A percentile compares a stretch with the other conserved stretches of the same genome.
Conservation (phyloP, 352 stramenopile species). For the Blastocystis sp. region DNA sequence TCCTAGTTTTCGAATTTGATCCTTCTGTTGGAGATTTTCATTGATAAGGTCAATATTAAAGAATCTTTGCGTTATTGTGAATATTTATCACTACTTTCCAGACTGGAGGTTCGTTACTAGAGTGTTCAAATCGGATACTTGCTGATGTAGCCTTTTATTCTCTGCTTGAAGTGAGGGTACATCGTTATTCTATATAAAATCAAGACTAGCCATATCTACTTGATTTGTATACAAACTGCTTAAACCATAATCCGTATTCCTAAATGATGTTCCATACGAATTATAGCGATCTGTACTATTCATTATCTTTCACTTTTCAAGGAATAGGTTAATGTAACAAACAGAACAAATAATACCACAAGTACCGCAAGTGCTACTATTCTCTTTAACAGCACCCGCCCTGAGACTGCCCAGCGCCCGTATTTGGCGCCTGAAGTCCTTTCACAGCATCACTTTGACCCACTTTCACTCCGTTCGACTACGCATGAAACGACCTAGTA, state of each 20-base stretch:
- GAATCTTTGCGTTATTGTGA: neutral
- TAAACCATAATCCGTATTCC: neutral
- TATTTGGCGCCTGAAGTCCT: conserved; percentile 42
- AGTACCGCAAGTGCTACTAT: conserved; percentile 22
- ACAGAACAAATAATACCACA: neutral
- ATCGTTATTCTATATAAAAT: neutral
- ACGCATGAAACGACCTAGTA: neutral
- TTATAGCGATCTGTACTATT: neutral
- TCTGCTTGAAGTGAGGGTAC: neutral
- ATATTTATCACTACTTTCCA: neutral
- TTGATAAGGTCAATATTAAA: neutral
- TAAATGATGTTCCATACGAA: neutral
- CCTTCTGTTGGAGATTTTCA: neutral
- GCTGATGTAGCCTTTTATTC: neutral
- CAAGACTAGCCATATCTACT: neutral
- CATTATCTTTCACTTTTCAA: neutral
- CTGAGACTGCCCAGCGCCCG: neutral
- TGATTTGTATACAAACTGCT: neutral
- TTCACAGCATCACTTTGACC: conserved; percentile 50
- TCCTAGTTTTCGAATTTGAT: neutral
- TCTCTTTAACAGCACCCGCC: conserved; percentile 16
- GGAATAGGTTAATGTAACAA: neutral
- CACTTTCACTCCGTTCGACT: conserved; percentile 55
- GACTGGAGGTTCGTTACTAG: neutral
- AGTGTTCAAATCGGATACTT: neutral